Percentiles rank a stretch among this genome's conserved stretches.
These are phyloP conservation scores for Globisporangium viniferum DNA, from an alignment of 352 stramenopile species.

Conservation along the genomic window DNA sequence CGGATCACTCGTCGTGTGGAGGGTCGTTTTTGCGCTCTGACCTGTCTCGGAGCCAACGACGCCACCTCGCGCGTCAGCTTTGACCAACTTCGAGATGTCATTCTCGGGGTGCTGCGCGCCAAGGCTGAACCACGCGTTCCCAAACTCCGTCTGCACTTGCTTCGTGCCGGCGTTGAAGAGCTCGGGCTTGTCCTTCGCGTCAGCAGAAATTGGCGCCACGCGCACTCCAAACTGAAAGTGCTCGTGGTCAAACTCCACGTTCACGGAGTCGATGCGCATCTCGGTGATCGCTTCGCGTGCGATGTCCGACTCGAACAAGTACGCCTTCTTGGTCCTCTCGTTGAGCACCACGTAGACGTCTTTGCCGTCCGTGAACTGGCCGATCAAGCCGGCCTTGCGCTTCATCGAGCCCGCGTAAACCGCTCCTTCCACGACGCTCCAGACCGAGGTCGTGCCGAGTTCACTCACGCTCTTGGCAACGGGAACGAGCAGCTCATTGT, in stretches of 20 bases:
- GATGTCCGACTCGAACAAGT: constrained; percentile 12
- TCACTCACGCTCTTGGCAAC: not conserved
- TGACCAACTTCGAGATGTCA: not conserved
- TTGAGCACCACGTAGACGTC: constrained; percentile 13
- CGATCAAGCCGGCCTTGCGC: constrained; percentile 9
- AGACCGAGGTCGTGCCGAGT: constrained; percentile 2
- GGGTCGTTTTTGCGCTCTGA: not conserved
- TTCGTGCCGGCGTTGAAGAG: constrained; percentile 6
- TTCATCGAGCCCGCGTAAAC: constrained; percentile 7
- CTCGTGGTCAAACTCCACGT: not conserved
- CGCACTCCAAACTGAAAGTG: constrained; percentile 6
- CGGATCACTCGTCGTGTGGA: not conserved
- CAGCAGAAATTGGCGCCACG: not conserved
- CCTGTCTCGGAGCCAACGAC: not conserved
- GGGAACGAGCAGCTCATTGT: constrained; percentile 7
- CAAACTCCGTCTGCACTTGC: not conserved
- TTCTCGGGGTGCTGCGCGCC: not conserved
- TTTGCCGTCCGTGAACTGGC: not conserved
- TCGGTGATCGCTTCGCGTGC: not conserved
- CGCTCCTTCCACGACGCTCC: constrained; percentile 6
- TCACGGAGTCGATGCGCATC: not conserved
- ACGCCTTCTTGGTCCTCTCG: not conserved
- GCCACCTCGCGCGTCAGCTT: not conserved
- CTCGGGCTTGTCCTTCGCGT: constrained; percentile 1
- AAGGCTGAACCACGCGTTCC: not conserved